Evolutionary conservation across 1,139 yeast genomes (phyloP), one percentile per base, ranked within the genome.

Genomic region (Tardiomyces digboiensis): DNA sequence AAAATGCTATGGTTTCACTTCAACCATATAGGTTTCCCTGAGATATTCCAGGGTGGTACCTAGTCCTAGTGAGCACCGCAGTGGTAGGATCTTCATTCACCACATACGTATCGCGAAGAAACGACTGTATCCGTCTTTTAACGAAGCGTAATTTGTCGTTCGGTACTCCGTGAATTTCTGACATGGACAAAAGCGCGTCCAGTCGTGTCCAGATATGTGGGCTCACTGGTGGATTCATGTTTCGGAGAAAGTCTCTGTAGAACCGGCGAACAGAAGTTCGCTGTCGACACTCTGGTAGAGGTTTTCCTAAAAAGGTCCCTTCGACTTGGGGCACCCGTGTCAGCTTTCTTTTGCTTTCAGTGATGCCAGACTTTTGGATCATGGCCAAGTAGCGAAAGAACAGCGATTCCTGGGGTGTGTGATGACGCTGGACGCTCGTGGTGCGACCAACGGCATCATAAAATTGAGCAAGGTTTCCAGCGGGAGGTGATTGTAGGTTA

Each of bases 281-380:
- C 40, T 49, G 49, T 14, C 59, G 42, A 26, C 41, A 23, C n/a
- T 39, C 33, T 3, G 58, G 55, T 36, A 55, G 41, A 2, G 49
- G 50, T 1, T 36, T 40, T 14, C 60, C 60, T 8, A 49, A 40
- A 2, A 52, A 43, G 1, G 60, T 51, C 14, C 51, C 55, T 29
- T 49, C 50, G 14, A 47, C 44, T 1, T 39, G 46, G 4, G 49
- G 44, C 5, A 47, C 46, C 19, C 45, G 49, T n/a, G 33, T 26
- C 29, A 56, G 46, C 42, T 54, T 57, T 14, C 54, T 44, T 8
- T 51, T 51, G 26, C 50, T 48, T 8, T 38, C 38, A 18, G 55
- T 55, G 3, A 44, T 33, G 20, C 21, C n/a, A 7, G 46, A 37
- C 10, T 42, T 37, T 12, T 42, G 36, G 29, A 44, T 45, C 21